Base-by-base conservation (phyloP, 106 monocot genomes). In the Platanthera zijinensis region DNA sequence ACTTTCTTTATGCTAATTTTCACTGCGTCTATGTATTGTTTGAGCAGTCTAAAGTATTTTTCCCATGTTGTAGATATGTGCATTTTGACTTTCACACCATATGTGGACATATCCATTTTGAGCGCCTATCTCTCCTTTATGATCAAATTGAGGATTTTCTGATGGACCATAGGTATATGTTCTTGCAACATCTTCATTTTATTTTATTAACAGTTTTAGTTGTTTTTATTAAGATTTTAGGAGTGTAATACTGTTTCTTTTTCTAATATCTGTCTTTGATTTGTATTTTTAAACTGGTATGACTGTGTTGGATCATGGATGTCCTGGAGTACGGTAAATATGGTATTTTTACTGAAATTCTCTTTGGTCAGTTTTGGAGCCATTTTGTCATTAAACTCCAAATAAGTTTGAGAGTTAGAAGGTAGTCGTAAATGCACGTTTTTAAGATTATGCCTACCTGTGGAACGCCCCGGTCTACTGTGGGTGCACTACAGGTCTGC, bases 21-120 rank as follows among this genome's bases (percentile, higher is more conserved):
- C n/a, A 53, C 49, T 56, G 6, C 13, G 45, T 15, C 46, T 5
- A 28, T 22, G 21, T 21, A 7, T 75, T 51, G 30, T 72, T 69
- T 22, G 0, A 50, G 56, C 11, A 18, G 22, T 48, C 80, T 75
- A 73, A 75, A 49, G 10, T 57, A 30, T 83, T 47, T 8, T 69
- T 47, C 1, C 39, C 11, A 32, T 80, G 14, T 77, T 86, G 76
- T 70, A 99, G 99, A 81, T 99, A 99, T 84, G 75, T 99, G 25
- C 99, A 99, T 82, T 99, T 99, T 87, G 99, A 99, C 76, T 99
- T 99, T 57, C 99, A 99, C 75, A 78, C 69, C 22, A 84, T 94
- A 79, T 99, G 99, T 67, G 99, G 99, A 14, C 94, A 99, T 85
- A 84, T 90, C 59, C 94, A 94, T 84, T 99, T 99, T 94, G 99